A percentile compares a stretch with the other conserved stretches of the same genome.
phyloP scores from a whole-genome alignment of 805 yeast species.

The Diddensiella transvaalensis region DNA sequence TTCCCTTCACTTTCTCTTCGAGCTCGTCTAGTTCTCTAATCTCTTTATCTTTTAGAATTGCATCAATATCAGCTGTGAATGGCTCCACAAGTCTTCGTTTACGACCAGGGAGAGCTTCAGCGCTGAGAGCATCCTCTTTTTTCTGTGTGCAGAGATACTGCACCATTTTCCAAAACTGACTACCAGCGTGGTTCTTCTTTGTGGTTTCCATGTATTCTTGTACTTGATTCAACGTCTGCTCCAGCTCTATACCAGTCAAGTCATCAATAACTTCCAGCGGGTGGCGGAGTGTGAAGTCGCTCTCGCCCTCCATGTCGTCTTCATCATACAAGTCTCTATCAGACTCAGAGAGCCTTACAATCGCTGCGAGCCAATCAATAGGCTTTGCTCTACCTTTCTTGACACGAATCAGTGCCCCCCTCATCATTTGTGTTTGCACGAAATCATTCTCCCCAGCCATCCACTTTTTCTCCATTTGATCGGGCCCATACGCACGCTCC shows the following conservation, averaged over 20 bases:
- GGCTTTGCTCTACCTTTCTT: conserved; percentile 26
- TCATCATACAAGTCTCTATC: conserved; percentile 20
- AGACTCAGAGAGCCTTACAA: conserved; percentile 17
- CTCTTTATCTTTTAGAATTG: conserved; percentile 27
- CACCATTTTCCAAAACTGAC: conserved; percentile 25
- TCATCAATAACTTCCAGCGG: conserved; percentile 22
- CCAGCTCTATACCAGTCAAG: conserved; percentile 16
- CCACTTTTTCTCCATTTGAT: conserved; percentile 22
- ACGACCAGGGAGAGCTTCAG: not conserved
- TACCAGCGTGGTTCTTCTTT: conserved; percentile 10
- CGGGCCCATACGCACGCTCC: not conserved
- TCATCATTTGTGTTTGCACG: conserved; percentile 27
- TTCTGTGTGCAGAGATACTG: conserved; percentile 15
- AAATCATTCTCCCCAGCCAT: conserved; percentile 30
- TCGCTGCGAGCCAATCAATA: conserved; percentile 24
- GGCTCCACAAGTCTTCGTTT: conserved; percentile 16
- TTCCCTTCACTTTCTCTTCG: conserved; percentile 21
- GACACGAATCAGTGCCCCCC: conserved; percentile 31
- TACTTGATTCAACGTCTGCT: conserved; percentile 13
- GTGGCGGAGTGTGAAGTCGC: conserved; percentile 21
- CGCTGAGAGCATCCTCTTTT: not conserved
- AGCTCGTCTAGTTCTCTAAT: conserved; percentile 25
- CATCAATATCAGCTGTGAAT: conserved; percentile 29
- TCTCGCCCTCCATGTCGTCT: conserved; percentile 14
- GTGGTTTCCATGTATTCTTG: conserved; percentile 12